A percentile compares a stretch with the other conserved stretches of the same genome.
Conservation (phyloP, 2,329 filamentous ascomycete species). For the Hirsutella thompsonii region DNA sequence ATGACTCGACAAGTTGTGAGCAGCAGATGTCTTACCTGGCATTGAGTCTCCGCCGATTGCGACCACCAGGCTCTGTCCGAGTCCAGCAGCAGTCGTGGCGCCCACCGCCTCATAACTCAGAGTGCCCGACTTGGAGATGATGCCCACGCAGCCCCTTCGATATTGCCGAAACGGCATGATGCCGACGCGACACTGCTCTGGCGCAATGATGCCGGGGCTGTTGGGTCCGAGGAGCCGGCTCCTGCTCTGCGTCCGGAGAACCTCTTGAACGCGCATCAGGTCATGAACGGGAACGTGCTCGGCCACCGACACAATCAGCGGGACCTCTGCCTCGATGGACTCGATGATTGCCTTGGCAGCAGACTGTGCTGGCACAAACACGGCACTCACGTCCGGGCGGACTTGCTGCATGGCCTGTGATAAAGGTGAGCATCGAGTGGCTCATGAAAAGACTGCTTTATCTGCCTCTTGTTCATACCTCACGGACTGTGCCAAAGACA, state of each 20-base stretch:
- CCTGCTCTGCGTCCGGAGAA: constrained; percentile 57
- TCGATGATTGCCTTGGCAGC: constrained; percentile 59
- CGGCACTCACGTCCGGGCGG: constrained; percentile 52
- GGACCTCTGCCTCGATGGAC: constrained; percentile 65
- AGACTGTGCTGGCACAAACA: constrained; percentile 59
- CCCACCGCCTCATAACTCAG: constrained; percentile 71
- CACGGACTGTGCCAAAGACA: constrained; percentile 19
- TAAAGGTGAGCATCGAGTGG: neutral
- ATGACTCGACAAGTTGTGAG: neutral
- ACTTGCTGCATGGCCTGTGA: constrained; percentile 18
- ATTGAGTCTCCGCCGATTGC: constrained; percentile 68
- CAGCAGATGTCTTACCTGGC: constrained; percentile 31
- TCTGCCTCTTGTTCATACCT: constrained; percentile 11
- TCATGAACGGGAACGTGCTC: constrained; percentile 72
- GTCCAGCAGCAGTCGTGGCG: constrained; percentile 56
- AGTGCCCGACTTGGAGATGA: constrained; percentile 71
- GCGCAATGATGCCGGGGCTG: constrained; percentile 67
- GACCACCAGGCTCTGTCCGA: constrained; percentile 66
- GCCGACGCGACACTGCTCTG: constrained; percentile 45
- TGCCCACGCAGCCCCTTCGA: constrained; percentile 51
- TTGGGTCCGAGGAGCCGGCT: constrained; percentile 70
- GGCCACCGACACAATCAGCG: constrained; percentile 65
- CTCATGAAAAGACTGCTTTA: neutral
- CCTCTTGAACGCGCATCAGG: constrained; percentile 56
- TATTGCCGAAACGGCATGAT: constrained; percentile 29